A percentile compares a stretch with the other conserved stretches of the same genome.
Conservation (phyloP, 768 basidiomycete genomes). For the Fomitopsis serialis region DNA sequence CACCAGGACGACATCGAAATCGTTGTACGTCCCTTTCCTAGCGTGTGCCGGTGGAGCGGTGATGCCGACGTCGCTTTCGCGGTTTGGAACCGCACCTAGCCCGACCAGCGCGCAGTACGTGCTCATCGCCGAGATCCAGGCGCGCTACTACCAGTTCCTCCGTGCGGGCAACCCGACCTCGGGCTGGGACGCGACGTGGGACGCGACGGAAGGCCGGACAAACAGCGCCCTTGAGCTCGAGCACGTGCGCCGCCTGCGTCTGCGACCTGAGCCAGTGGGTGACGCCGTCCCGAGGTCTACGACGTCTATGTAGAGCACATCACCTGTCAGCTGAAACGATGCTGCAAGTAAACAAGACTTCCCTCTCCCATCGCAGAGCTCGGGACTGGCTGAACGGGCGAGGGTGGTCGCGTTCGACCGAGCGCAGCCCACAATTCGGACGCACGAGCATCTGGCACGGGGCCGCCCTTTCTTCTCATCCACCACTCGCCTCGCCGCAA, state of each 20-base stretch:
- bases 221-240: conserved; percentile 59
- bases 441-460: too few species aligned
- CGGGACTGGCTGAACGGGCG: too few species aligned
- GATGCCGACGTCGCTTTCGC: conserved; percentile 11
- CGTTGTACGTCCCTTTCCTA: conserved; percentile 44
- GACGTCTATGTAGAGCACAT: conserved; percentile 16
- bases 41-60: not conserved
- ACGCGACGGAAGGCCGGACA: conserved; percentile 41
- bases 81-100: conserved; percentile 50
- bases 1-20: conserved; percentile 83
- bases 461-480: too few species aligned
- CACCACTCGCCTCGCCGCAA: too few species aligned
- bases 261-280: conserved; percentile 68
- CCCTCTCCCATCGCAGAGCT: too few species aligned
- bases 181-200: conserved; percentile 43
- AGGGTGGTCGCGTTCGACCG: too few species aligned
- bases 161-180: conserved; percentile 58
- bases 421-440: too few species aligned
- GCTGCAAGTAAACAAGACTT: too few species aligned
- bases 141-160: conserved; percentile 64
- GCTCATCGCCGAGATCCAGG: conserved; percentile 52
- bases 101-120: conserved; percentile 52
- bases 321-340: not conserved
- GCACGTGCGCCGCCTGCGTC: conserved; percentile 45
- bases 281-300: conserved; percentile 50